Conservation (phyloP, 495 filamentous ascomycete species). For the Podospora appendiculata region DNA sequence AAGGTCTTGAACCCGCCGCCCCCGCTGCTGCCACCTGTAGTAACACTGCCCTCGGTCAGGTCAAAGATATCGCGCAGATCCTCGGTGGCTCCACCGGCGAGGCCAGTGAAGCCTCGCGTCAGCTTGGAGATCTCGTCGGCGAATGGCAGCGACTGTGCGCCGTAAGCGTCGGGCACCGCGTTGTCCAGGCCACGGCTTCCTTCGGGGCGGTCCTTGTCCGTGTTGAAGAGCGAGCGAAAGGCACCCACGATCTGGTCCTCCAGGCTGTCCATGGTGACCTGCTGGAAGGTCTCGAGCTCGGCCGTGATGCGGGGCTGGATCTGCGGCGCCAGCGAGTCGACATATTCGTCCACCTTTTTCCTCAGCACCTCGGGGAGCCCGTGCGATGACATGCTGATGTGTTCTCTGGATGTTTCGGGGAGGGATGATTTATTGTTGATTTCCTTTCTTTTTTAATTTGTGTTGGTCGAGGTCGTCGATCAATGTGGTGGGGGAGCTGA, state of each 20-base stretch:
- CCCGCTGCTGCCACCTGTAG: background rate
- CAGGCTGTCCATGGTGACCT: constrained; percentile 25
- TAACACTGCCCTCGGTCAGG: constrained; percentile 15
- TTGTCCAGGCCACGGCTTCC: constrained; percentile 12
- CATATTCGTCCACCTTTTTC: constrained; percentile 26
- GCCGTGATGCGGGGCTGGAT: constrained; percentile 28
- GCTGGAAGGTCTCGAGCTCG: constrained; percentile 25
- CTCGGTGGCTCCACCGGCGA: constrained; percentile 19
- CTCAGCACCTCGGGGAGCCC: constrained; percentile 22
- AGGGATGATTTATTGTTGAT: no score
- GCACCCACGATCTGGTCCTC: constrained; percentile 23
- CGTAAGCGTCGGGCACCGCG: constrained; percentile 19
- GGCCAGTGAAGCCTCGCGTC: constrained; percentile 18
- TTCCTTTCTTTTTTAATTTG: no score
- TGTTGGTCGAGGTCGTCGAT: no score
- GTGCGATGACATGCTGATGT: constrained; percentile 8
- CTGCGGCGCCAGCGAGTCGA: constrained; percentile 28
- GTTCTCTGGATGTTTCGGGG: background rate
- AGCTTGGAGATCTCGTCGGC: constrained; percentile 27
- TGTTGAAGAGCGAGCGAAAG: constrained; percentile 26
- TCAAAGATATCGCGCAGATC: constrained; percentile 27
- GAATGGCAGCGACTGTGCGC: constrained; percentile 23
- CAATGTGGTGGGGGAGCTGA: no score
- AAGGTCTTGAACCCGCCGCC: constrained; percentile 13
- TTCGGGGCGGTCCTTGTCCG: constrained; percentile 1